phyloP scores from a whole-genome alignment of 139 green algal species.

The Bryopsis sp. region DNA sequence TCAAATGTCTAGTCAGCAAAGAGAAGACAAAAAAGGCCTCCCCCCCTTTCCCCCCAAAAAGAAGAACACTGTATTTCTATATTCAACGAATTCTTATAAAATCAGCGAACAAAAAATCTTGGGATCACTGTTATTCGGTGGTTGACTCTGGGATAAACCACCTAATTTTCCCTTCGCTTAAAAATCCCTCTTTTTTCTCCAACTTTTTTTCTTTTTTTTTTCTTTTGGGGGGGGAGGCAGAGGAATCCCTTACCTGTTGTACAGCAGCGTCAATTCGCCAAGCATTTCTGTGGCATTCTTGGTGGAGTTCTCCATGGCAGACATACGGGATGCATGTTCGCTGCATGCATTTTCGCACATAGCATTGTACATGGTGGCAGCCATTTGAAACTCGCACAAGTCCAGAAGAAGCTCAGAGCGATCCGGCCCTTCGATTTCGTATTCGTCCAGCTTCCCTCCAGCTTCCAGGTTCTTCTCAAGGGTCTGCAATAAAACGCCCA shows the following conservation, averaged over 20 bases:
- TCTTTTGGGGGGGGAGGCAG: not conserved
- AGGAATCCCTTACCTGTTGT: conserved; percentile 69
- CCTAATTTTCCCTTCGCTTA: not conserved
- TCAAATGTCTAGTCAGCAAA: too few relatives aligned
- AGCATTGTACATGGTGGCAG: conserved; percentile 82
- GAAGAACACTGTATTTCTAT: not conserved
- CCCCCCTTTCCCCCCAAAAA: not conserved
- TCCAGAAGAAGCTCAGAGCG: conserved; percentile 77
- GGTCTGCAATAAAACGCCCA: conserved; percentile 30
- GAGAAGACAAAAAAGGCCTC: too few relatives aligned
- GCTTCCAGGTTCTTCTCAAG: conserved; percentile 61
- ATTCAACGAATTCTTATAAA: conserved; percentile 6
- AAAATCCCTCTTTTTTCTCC: not conserved
- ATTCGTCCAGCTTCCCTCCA: conserved; percentile 74
- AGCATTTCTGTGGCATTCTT: conserved; percentile 97
- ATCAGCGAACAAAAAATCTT: not conserved
- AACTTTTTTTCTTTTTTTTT: not conserved
- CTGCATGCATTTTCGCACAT: conserved; percentile 94
- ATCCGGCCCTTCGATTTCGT: conserved; percentile 91
- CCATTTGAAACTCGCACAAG: conserved; percentile 94
- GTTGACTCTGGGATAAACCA: not conserved
- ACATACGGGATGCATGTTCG: conserved; percentile 93
- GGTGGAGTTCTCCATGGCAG: conserved; percentile 96
- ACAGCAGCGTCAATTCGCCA: conserved; percentile 83
- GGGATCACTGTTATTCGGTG: not conserved